These are phyloP conservation scores for Dentipellis sp. DNA, from an alignment of 768 basidiomycete genomes.

Conservation along the genomic window DNA sequence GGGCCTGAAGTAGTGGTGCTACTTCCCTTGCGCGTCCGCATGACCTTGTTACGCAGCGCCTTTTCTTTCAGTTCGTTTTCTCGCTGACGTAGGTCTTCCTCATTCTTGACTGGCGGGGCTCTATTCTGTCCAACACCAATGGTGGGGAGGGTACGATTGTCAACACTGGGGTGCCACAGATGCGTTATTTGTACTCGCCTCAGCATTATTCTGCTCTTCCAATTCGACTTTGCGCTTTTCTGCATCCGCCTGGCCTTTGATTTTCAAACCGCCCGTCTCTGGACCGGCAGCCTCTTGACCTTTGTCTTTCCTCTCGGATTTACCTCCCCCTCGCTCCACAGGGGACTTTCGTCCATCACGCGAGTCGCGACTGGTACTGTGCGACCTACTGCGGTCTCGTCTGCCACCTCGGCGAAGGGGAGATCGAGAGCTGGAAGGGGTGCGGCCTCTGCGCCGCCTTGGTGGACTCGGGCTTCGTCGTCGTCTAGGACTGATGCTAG, in stretches of 20 bases:
- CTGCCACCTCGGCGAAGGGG: background rate
- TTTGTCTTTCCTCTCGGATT: background rate
- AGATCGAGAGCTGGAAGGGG: background rate
- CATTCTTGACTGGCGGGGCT: conserved; percentile 11
- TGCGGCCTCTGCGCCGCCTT: conserved; percentile 9
- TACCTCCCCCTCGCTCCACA: no score
- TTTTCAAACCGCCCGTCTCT: conserved; percentile 50
- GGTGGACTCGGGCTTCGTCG: conserved; percentile 32
- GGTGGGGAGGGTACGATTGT: background rate
- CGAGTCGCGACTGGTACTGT: background rate
- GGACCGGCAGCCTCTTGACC: conserved; percentile 18
- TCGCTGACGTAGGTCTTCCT: conserved; percentile 47
- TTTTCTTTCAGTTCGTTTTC: conserved; percentile 79
- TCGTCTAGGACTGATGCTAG: conserved; percentile 25
- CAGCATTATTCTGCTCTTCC: conserved; percentile 26
- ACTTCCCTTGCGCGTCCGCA: conserved; percentile 51
- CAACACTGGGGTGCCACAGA: background rate
- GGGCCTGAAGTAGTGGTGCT: background rate
- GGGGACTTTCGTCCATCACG: background rate
- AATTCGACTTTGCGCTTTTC: conserved; percentile 42
- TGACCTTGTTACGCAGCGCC: conserved; percentile 77
- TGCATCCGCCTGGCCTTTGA: conserved; percentile 64
- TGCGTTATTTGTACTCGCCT: background rate
- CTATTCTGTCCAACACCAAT: conserved; percentile 8
- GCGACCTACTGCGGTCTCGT: background rate